Conservation (phyloP, 2,329 filamentous ascomycete species). For the Fusarium euwallaceae region DNA sequence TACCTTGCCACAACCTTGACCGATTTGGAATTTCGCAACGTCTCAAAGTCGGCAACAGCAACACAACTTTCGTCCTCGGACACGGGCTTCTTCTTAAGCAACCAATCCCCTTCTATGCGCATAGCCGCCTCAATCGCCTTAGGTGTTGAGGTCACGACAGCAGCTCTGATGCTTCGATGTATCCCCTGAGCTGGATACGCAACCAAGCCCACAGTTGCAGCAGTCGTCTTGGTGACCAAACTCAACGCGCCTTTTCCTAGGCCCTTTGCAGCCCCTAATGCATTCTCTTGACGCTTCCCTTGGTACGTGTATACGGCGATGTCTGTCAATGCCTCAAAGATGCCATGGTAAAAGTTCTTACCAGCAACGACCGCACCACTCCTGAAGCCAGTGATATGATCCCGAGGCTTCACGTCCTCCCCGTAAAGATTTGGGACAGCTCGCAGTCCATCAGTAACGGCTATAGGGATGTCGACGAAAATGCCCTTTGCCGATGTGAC, state of each 20-base stretch:
- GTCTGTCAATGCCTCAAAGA: slow-evolving; percentile 10
- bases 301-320: slow-evolving; percentile 3
- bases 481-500: slow-evolving; percentile 2
- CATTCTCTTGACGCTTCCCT: slow-evolving; percentile 1
- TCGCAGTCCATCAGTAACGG: slow-evolving; percentile 1
- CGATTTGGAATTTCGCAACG: background rate
- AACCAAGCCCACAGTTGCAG: background rate
- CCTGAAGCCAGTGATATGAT: slow-evolving; percentile 1
- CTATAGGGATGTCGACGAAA: slow-evolving; percentile 1
- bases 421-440: background rate
- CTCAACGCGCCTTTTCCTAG: background rate
- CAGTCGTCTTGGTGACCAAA: slow-evolving; percentile 8
- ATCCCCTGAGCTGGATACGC: slow-evolving; percentile 6
- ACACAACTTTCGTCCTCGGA: slow-evolving; percentile 1
- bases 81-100: background rate
- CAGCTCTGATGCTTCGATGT: background rate
- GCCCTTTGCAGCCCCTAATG: slow-evolving; percentile 1
- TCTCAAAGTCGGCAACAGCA: background rate
- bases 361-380: slow-evolving; percentile 1
- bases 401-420: background rate
- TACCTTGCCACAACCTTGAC: background rate
- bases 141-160: background rate
- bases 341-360: slow-evolving; percentile 9
- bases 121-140: background rate
- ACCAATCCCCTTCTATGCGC: background rate